Percentiles rank a stretch among this genome's conserved stretches.
phyloP scores from a whole-genome alignment of 2,329 filamentous ascomycete species.

The Zymoseptoria tritici region DNA sequence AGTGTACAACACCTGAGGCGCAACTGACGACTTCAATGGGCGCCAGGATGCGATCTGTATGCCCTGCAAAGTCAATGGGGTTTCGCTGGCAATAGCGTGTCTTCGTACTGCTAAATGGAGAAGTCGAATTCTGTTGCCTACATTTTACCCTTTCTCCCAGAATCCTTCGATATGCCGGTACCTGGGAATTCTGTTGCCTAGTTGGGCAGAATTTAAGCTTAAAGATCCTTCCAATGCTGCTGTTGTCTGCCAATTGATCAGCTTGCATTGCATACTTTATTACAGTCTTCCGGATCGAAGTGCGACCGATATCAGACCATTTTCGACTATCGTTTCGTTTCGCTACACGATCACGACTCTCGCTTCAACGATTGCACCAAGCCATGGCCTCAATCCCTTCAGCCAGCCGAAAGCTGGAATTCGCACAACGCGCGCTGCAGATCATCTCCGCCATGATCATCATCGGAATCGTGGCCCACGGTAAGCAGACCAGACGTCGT shows the following conservation, averaged over 20 bases:
- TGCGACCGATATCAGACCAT: neutral
- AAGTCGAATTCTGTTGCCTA: neutral
- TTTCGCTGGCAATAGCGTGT: neutral
- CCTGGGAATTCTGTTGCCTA: neutral
- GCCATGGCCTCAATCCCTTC: neutral
- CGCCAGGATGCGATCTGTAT: neutral
- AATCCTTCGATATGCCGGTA: neutral
- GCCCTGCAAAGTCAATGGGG: neutral
- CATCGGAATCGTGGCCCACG: neutral
- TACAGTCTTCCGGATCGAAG: neutral
- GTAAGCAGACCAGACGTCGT: too few relatives aligned
- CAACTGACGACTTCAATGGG: too few relatives aligned
- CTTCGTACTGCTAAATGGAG: too few relatives aligned
- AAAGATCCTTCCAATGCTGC: neutral
- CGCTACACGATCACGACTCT: neutral
- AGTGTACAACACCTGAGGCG: too few relatives aligned
- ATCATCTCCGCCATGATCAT: neutral
- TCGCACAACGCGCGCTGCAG: neutral
- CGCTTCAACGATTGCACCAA: neutral
- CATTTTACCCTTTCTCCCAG: neutral
- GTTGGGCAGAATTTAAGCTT: neutral
- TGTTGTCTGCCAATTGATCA: neutral
- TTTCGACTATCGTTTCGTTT: neutral
- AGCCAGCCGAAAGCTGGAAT: neutral
- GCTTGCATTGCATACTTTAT: neutral